Conservation (phyloP, 1,139 yeast genomes). For the Suhomyces panamericanus region DNA sequence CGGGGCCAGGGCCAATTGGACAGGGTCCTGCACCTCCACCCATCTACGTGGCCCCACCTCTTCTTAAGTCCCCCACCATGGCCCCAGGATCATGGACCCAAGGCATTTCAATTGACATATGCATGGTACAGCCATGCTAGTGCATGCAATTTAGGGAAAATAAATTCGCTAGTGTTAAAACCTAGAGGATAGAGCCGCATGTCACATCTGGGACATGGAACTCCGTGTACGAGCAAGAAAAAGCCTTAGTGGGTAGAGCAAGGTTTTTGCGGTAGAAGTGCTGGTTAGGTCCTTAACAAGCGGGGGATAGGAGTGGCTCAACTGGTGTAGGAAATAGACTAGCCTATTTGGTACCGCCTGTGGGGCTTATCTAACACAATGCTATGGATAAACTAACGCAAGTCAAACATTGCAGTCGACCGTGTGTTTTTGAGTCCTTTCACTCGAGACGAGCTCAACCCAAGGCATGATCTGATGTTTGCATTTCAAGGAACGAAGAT, state of each 20-base stretch:
- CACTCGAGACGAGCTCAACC: no score
- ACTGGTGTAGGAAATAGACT: not conserved
- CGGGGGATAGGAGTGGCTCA: not conserved
- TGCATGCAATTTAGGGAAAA: not conserved
- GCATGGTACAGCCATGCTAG: conserved; percentile 1
- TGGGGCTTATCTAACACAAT: not conserved
- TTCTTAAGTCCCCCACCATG: not conserved
- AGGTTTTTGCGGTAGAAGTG: not conserved
- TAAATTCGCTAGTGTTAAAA: conserved; percentile 1
- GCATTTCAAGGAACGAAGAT: no score
- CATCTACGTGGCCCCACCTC: not conserved
- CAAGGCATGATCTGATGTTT: no score
- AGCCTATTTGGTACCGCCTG: not conserved
- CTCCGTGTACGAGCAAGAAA: conserved; percentile 3
- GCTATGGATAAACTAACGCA: no score
- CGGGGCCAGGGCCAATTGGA: no score
- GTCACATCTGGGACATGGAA: not conserved
- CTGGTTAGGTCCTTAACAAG: not conserved
- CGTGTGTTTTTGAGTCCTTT: no score
- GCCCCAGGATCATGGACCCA: not conserved
- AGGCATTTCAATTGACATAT: conserved; percentile 1
- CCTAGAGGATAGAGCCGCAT: not conserved
- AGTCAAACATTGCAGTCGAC: no score
- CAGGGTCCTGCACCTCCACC: no score
- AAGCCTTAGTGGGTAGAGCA: not conserved